phyloP scores from a whole-genome alignment of 345 rosid species.

The Arabis hirsuta region DNA sequence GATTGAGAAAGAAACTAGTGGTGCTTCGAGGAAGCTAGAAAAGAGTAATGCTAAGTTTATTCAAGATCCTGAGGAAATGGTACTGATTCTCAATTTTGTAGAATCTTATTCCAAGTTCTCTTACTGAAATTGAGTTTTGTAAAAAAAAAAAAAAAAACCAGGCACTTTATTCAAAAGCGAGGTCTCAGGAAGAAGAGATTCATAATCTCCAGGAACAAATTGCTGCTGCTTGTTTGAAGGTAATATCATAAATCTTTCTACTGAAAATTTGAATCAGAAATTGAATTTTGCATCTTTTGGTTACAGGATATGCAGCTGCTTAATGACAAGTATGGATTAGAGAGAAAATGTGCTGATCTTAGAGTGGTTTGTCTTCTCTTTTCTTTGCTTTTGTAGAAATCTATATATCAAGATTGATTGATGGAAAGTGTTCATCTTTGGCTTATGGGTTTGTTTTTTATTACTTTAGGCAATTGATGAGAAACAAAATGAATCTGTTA shows the following conservation, averaged over 20 bases:
- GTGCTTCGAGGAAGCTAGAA: slow-evolving; percentile 48
- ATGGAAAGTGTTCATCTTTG: slow-evolving; percentile 36
- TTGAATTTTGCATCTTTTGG: slow-evolving; percentile 33
- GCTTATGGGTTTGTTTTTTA: slow-evolving; percentile 31
- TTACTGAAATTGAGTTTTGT: slow-evolving; percentile 28
- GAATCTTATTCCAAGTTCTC: slow-evolving; percentile 21
- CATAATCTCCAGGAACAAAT: slow-evolving; percentile 79
- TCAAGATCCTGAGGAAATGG: slow-evolving; percentile 75
- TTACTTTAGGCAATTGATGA: slow-evolving; percentile 83
- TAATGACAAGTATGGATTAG: slow-evolving; percentile 75
- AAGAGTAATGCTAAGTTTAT: slow-evolving; percentile 49
- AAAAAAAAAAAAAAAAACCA: too few relatives aligned
- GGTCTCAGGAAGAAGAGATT: slow-evolving; percentile 76
- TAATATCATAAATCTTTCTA: slow-evolving; percentile 26
- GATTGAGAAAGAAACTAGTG: slow-evolving; percentile 45
- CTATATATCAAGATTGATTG: slow-evolving; percentile 6
- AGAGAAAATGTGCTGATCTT: slow-evolving; percentile 88
- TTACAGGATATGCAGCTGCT: slow-evolving; percentile 83
- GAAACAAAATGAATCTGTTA: slow-evolving; percentile 80
- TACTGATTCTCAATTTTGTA: slow-evolving; percentile 33
- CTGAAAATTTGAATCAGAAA: background rate
- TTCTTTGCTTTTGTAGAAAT: slow-evolving; percentile 13
- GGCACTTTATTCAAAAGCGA: slow-evolving; percentile 66
- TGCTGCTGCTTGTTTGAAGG: slow-evolving; percentile 75
- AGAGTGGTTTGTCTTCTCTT: slow-evolving; percentile 67